A percentile compares a stretch with the other conserved stretches of the same genome.
phyloP scores from a whole-genome alignment of 352 stramenopile species.

The Globisporangium camurandrum region DNA sequence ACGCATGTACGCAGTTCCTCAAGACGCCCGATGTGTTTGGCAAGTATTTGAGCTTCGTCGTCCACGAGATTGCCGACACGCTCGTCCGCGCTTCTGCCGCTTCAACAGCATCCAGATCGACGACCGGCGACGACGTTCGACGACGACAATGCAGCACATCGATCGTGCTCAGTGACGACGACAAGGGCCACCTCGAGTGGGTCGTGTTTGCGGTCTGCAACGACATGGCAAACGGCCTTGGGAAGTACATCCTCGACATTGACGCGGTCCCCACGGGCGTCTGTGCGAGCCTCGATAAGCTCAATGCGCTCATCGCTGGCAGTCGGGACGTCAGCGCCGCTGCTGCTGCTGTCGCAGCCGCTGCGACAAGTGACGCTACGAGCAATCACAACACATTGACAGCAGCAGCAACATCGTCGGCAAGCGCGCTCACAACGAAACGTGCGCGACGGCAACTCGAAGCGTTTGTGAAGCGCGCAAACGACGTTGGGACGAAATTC shows the following conservation, averaged over 20 bases:
- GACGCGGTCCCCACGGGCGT: slow-evolving; percentile 50
- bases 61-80: slow-evolving; percentile 71
- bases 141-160: background rate
- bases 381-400: background rate
- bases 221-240: slow-evolving; percentile 54
- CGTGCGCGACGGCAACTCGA: slow-evolving; percentile 38
- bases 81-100: slow-evolving; percentile 13
- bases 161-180: slow-evolving; percentile 33
- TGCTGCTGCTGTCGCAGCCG: too few species aligned
- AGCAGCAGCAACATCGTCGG: background rate
- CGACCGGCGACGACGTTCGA: too few species aligned
- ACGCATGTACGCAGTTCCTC: slow-evolving; percentile 61
- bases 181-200: slow-evolving; percentile 67
- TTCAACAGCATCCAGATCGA: too few species aligned
- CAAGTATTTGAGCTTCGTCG: slow-evolving; percentile 70
- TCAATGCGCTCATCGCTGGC: slow-evolving; percentile 44
- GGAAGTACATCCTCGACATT: slow-evolving; percentile 67
- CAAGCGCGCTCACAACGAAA: background rate
- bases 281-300: slow-evolving; percentile 60
- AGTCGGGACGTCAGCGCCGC: slow-evolving; percentile 17
- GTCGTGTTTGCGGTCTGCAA: slow-evolving; percentile 74
- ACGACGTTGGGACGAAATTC: slow-evolving; percentile 40
- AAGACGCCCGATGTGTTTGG: slow-evolving; percentile 57
- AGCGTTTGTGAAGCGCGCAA: slow-evolving; percentile 47
- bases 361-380: slow-evolving; percentile 1